A percentile compares a stretch with the other conserved stretches of the same genome.
Conservation (phyloP, 345 rosid genomes). For the Hevea brasiliensis region DNA sequence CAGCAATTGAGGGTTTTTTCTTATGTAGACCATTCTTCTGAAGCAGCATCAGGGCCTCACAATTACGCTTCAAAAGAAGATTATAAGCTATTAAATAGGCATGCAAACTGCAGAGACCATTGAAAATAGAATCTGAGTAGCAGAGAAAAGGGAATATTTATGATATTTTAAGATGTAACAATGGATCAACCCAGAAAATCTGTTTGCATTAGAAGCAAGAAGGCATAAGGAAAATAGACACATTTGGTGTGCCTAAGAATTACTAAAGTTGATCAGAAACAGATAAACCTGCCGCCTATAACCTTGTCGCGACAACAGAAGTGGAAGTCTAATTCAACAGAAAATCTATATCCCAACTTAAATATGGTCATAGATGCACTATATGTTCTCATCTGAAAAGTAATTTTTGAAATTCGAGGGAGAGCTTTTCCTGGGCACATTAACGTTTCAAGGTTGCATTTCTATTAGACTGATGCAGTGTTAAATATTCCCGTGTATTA, state of each 20-base stretch:
- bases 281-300: neutral
- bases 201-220: neutral
- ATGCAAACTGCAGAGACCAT: slow-evolving; percentile 13
- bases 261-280: neutral
- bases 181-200: neutral
- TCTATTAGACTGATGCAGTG: neutral
- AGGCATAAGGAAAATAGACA: neutral
- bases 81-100: slow-evolving; percentile 9
- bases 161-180: neutral
- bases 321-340: neutral
- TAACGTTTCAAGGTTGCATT: neutral
- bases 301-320: neutral
- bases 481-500: neutral
- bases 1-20: slow-evolving; percentile 73
- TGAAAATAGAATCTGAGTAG: slow-evolving; percentile 1
- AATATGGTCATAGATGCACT: neutral
- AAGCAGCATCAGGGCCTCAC: slow-evolving; percentile 94
- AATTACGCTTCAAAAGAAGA: slow-evolving; percentile 71
- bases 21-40: slow-evolving; percentile 87
- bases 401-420: slow-evolving; percentile 3
- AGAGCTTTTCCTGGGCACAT: neutral
- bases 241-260: neutral
- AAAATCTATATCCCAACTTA: neutral
- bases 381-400: neutral
- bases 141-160: slow-evolving; percentile 1